Evolutionary conservation across 2,329 filamentous ascomycete genomes (phyloP), one percentile per base, ranked within the genome.

Genomic region (Phoma sp.): DNA sequence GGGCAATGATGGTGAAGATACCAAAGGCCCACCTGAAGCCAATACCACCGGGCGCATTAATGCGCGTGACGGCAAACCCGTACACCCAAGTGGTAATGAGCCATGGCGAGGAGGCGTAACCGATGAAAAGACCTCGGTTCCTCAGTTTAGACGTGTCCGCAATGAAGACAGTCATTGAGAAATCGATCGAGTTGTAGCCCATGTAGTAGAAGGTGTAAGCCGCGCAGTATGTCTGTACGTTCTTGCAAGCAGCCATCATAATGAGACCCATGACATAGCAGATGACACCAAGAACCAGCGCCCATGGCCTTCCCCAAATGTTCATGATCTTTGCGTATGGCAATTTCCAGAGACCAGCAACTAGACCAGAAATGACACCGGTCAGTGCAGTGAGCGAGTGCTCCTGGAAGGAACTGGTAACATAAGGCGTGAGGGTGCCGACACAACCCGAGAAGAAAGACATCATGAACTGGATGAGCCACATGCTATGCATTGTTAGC

Each of bases 21-120:
- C 87, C 88, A 64, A 87, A 90, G 1, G 80, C 86, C 88, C 88
- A 91, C 37, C 83, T 81, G 81, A 84, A 89, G 7, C 81, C 77
- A 3, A 82, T 78, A 0, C 79, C 73, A 6, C 60, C 61, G 1
- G 33, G 23, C 21, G 87, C 76, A 40, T 87, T 80, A 1, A 78
- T 78, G 6, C 58, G 42, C 3, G 63, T 47, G 25, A 71, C 66
- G 2, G 66, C 64, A 21, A 62, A 65, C 5, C 67, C 67, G 26
- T 66, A 69, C 4, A 71, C 45, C 62, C 68, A 73, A n/a, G 60
- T 65, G 9, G 65, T 73, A 51, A 70, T 66, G 45, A 74, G 61
- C 63, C 65, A 72, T 1, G 71, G 69, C 3, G 69, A 72, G 1
- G 65, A 61, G 12, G 62, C 64, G 12, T 71, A 82, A 2, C 85